These are phyloP conservation scores for Globisporangium cederbergense DNA, from an alignment of 352 stramenopile genomes.

Conservation along the genomic window DNA sequence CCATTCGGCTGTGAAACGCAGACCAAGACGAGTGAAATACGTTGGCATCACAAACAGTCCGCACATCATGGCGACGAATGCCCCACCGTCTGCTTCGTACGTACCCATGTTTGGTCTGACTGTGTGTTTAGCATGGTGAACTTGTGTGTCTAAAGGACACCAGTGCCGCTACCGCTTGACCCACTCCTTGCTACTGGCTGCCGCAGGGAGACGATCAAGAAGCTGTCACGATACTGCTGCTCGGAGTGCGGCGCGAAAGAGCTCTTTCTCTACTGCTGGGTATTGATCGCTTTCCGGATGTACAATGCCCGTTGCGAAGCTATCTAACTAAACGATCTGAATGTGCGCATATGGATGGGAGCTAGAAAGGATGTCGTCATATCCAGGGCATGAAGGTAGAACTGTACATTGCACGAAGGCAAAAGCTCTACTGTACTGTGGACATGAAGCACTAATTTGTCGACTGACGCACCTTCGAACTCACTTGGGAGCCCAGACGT, in stretches of 20 bases:
- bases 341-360: neutral
- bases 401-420: neutral
- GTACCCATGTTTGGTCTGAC: neutral
- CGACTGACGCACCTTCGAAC: neutral
- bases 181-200: neutral
- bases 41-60: neutral
- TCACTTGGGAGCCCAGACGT: conserved; percentile 27
- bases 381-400: conserved; percentile 66
- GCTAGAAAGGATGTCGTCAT: conserved; percentile 71
- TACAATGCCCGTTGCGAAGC: too few relatives aligned
- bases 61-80: neutral
- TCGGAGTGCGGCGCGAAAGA: conserved; percentile 53
- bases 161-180: neutral
- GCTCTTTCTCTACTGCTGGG: conserved; percentile 68
- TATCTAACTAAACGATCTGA: too few relatives aligned
- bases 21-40: neutral
- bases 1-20: neutral
- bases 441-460: neutral
- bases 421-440: neutral
- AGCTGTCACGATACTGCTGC: conserved; percentile 60
- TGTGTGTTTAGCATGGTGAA: neutral
- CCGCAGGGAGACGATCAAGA: conserved; percentile 37
- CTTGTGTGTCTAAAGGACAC: neutral
- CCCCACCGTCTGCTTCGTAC: conserved; percentile 9
- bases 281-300: conserved; percentile 4